phyloP scores from a whole-genome alignment of 2,329 filamentous ascomycete genomes.

The Colletotrichum sp. region DNA sequence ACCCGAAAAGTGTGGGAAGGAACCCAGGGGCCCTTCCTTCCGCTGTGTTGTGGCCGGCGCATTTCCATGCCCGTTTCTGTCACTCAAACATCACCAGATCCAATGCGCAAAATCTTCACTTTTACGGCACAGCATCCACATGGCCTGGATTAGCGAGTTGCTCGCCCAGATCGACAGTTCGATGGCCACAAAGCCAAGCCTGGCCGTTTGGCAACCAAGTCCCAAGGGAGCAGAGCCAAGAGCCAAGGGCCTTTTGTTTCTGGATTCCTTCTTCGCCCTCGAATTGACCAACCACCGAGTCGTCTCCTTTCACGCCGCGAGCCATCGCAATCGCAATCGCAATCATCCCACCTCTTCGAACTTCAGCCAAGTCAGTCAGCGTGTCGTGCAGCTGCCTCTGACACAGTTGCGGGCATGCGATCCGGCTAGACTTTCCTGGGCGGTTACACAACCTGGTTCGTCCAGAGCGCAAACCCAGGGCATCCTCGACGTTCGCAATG shows the following conservation, averaged over 20 bases:
- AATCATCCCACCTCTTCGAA: neutral
- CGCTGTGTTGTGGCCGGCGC: neutral
- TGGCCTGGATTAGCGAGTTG: neutral
- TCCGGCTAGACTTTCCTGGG: neutral
- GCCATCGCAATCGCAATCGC: neutral
- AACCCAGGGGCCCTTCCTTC: neutral
- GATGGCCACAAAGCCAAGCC: neutral
- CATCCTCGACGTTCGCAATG: neutral
- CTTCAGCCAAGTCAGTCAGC: neutral
- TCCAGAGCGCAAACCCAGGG: neutral
- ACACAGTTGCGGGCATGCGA: neutral
- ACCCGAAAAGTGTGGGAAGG: neutral
- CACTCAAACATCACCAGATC: neutral
- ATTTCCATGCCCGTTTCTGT: neutral
- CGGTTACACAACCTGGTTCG: neutral
- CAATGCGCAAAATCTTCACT: neutral
- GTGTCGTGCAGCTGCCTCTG: neutral
- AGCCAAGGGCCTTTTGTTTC: constrained; percentile 11
- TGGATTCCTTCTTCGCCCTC: neutral
- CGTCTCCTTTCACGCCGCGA: neutral
- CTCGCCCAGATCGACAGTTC: neutral
- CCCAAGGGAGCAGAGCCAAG: neutral
- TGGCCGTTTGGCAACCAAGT: neutral
- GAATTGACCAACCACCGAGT: neutral
- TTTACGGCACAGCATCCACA: neutral